Evolutionary conservation across 139 green algal genomes (phyloP), one percentile per base, ranked within the genome.

Genomic region (Nannochloris sp.): DNA sequence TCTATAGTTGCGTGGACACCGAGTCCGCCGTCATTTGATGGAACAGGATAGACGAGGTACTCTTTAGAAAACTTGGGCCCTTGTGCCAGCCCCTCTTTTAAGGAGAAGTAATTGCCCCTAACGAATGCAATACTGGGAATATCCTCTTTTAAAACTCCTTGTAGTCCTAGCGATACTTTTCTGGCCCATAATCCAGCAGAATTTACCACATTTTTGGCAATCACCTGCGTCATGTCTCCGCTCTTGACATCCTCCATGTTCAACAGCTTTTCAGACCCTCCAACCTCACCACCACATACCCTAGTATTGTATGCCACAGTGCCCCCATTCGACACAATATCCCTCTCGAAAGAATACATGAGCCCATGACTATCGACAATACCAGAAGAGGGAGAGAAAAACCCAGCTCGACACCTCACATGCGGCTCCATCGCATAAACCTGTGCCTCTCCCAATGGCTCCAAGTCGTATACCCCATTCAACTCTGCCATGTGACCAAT

Each of bases 1-100:
- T 95, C 91, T 45, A 96, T 66, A 0, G 91, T 97, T 1, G 93
- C 65, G 65, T 97, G 91, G 3, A 87, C 72, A 49, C 91, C 91
- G 48, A 97, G 68, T 13, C 91, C 91, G 2, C 56, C 70, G 2
- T 44, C 60, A 26, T 82, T 84, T 64, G 87, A 78, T 3, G 89
- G 88, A 33, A 95, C 51, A 0, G 89, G 89, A 68, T 96, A 96
- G 16, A 96, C 74, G 1, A 96, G 71, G 36, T 77, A 79, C 33
- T 33, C 69, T 40, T 40, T 40, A 6, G 33, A 40, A 70, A 95
- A 96, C 8, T 79, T 77, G 4, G 68, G 43, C 17, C 58, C 11
- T 44, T 31, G 23, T 23, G 23, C n/a, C 37, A 23, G 48, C 1
- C 23, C 23, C 12, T 20, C 23, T 59, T 30, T 40, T 25, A 86